phyloP scores from a whole-genome alignment of 495 filamentous ascomycete species.

The Penicillium soppii region DNA sequence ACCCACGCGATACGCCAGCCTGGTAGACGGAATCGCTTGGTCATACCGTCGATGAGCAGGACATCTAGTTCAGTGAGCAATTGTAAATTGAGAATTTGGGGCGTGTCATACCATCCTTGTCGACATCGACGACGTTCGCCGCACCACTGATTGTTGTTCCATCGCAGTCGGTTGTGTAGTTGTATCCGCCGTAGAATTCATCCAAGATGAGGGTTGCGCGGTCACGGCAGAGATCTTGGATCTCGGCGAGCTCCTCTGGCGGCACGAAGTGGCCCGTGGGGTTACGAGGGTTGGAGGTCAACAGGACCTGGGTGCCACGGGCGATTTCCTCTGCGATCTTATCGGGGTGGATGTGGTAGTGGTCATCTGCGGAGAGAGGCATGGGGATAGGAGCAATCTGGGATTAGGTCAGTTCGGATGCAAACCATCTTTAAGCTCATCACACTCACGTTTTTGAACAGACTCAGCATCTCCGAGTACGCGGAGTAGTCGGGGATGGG shows the following conservation, averaged over 20 bases:
- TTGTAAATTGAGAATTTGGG: conserved; percentile 19
- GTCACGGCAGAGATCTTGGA: conserved; percentile 89
- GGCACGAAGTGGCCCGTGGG: conserved; percentile 85
- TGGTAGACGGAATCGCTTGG: conserved; percentile 93
- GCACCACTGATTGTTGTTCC: conserved; percentile 84
- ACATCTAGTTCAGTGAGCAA: conserved; percentile 53
- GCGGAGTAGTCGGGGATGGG: conserved; percentile 78
- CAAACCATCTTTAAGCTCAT: too few relatives aligned
- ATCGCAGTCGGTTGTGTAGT: conserved; percentile 89
- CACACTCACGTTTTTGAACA: conserved; percentile 76
- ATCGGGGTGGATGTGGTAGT: conserved; percentile 87
- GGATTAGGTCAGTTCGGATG: too few relatives aligned
- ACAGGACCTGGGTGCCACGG: conserved; percentile 79
- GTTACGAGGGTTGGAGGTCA: conserved; percentile 96
- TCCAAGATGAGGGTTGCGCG: conserved; percentile 90
- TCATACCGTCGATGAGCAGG: conserved; percentile 91
- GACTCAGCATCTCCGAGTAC: conserved; percentile 93
- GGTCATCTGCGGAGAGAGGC: conserved; percentile 76
- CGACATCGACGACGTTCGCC: conserved; percentile 72
- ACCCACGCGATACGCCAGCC: conserved; percentile 98
- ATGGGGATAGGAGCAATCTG: conserved; percentile 89
- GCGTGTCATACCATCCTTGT: conserved; percentile 54
- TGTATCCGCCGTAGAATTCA: conserved; percentile 96
- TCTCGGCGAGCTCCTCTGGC: conserved; percentile 77
- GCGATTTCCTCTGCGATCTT: conserved; percentile 91